These are phyloP conservation scores for Alternaria brassicicola DNA, from an alignment of 2,329 filamentous ascomycete genomes.

Conservation along the genomic window DNA sequence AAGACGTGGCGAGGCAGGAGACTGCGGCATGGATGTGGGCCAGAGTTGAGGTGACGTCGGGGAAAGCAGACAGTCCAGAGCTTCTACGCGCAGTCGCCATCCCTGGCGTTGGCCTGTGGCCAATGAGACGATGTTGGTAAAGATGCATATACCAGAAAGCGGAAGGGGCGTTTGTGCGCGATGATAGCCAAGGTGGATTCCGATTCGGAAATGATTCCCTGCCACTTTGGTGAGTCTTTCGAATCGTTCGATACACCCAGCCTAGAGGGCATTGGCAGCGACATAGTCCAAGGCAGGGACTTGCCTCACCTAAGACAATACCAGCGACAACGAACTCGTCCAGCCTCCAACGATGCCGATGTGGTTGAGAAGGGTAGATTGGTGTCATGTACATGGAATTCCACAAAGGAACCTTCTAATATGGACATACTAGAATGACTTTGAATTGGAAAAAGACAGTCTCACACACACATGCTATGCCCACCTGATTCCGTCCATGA, in stretches of 20 bases:
- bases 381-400: background rate
- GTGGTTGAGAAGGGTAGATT: background rate
- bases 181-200: background rate
- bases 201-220: background rate
- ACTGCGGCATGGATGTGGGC: background rate
- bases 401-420: background rate
- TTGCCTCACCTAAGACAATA: background rate
- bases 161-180: background rate
- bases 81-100: background rate
- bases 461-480: background rate
- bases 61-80: background rate
- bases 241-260: background rate
- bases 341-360: background rate
- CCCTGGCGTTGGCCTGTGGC: background rate
- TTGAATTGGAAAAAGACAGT: background rate
- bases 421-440: background rate
- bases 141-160: background rate
- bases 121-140: background rate
- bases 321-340: background rate
- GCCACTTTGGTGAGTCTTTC: too few species aligned
- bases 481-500: background rate
- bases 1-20: conserved; percentile 16
- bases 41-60: background rate
- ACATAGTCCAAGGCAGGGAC: background rate
- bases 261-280: background rate